Base-by-base conservation (phyloP, 345 rosid species). In the Euphorbia pulcherrima region DNA sequence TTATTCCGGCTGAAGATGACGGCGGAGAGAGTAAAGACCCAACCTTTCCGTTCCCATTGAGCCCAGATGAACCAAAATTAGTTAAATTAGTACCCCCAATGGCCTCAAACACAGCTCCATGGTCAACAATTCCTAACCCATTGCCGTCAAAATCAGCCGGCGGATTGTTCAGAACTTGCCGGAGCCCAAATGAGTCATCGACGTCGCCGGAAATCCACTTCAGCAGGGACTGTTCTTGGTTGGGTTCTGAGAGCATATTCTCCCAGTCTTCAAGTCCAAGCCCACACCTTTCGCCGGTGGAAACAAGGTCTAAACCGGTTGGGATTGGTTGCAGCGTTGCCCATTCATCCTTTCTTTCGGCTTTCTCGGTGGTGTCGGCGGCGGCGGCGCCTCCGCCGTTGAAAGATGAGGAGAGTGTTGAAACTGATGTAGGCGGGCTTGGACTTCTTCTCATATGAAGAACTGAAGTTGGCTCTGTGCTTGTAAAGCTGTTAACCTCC, bases 381-480 rank as follows among this genome's bases (percentile, higher is more conserved):
- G 67, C 57, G 69, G 68, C 72, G 74, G 61, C 58, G 65, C 63
- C 73, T 68, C 75, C 77, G 63, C 79, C 74, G 85, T 83, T 81
- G 78, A 76, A 73, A 68, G 89, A 81, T 72, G 87, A 85, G 47
- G 89, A 86, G 72, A 81, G 86, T 26, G 90, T 86, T 64, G 90
- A 85, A 62, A 80, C 84, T 10, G 89, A 83, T 60, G 81, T 83
- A 66, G 87, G 86, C 21, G 90, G 90, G 65, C 88, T 86, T 67
- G 77, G 80, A 84, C 86, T 84, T 77, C 81, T 83, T 81, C 84
- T 81, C 82, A 81, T 79, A 77, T 79, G 83, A 80, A 83, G 83
- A 71, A 78, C 79, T 67, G 82, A 78, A 29, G 80, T 77, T 29
- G 77, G 71, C 46, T 78, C 81, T 37, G 55, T 54, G 68, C 57